Percentiles rank a stretch among this genome's conserved stretches.
These are phyloP conservation scores for Rubroshorea leprosula DNA, from an alignment of 345 rosid genomes.

Conservation along the genomic window DNA sequence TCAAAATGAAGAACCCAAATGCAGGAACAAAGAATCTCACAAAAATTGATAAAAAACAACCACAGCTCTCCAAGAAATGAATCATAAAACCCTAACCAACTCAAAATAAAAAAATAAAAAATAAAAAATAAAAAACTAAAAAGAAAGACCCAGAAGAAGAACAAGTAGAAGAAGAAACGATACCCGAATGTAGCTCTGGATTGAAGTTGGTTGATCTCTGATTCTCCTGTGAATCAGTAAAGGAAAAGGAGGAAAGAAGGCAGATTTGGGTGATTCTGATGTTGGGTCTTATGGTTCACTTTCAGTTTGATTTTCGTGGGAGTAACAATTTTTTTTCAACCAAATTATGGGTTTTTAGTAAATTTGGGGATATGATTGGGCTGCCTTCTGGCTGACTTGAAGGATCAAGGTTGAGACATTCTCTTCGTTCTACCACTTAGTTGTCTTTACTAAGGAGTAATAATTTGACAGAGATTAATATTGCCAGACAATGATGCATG, in stretches of 20 bases:
- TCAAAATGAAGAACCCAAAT: background rate
- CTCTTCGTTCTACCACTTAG: too few species aligned
- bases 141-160: background rate
- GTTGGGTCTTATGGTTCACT: background rate
- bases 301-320: background rate
- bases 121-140: background rate
- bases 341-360: too few species aligned
- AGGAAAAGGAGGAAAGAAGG: background rate
- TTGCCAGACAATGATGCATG: too few species aligned
- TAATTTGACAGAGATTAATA: too few species aligned
- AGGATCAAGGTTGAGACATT: too few species aligned
- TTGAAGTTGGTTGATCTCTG: background rate
- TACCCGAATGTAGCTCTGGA: background rate
- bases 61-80: background rate
- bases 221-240: too few species aligned
- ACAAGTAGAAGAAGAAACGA: background rate
- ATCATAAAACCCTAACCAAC: background rate
- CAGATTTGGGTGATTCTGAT: background rate
- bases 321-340: too few species aligned
- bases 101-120: too few species aligned
- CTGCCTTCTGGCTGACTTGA: too few species aligned
- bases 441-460: too few species aligned
- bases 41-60: background rate
- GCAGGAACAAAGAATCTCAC: background rate
- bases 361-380: too few species aligned